Conservation (phyloP, 371 early-diverging fungal genomes). For the Parasitella parasitica region DNA sequence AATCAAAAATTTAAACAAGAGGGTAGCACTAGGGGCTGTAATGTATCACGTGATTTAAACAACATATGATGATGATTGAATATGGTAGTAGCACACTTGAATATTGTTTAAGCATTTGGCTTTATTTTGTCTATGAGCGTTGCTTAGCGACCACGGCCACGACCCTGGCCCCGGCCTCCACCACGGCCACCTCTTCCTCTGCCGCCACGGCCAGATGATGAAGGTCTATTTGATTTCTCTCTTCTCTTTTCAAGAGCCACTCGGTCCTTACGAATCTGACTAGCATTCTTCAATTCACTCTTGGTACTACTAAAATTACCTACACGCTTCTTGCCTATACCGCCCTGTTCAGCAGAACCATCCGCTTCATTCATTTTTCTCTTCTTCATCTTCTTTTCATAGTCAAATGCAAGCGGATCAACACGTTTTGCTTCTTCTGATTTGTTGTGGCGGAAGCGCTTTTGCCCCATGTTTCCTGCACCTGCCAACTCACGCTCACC, state of each 20-base stretch:
- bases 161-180: not conserved
- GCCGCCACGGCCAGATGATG: not conserved
- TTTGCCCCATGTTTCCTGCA: slow-evolving; percentile 39
- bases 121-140: not conserved
- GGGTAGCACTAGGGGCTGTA: not conserved
- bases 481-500: slow-evolving; percentile 84
- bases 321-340: slow-evolving; percentile 56
- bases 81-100: too few species aligned
- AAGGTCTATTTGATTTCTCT: slow-evolving; percentile 65
- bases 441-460: slow-evolving; percentile 66
- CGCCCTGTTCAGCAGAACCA: slow-evolving; percentile 22
- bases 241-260: slow-evolving; percentile 74
- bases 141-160: slow-evolving; percentile 1
- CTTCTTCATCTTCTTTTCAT: slow-evolving; percentile 71
- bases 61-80: too few species aligned
- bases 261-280: slow-evolving; percentile 84
- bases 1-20: too few species aligned
- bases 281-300: slow-evolving; percentile 82
- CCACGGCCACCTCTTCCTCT: slow-evolving; percentile 5
- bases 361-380: slow-evolving; percentile 38
- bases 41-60: not conserved
- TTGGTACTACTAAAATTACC: slow-evolving; percentile 45
- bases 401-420: slow-evolving; percentile 62
- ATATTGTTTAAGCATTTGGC: not conserved
- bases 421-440: slow-evolving; percentile 59